Percentiles rank a stretch among this genome's conserved stretches.
phyloP scores from a whole-genome alignment of 2,329 filamentous ascomycete genomes.

The Pseudofabraea citricarpa region DNA sequence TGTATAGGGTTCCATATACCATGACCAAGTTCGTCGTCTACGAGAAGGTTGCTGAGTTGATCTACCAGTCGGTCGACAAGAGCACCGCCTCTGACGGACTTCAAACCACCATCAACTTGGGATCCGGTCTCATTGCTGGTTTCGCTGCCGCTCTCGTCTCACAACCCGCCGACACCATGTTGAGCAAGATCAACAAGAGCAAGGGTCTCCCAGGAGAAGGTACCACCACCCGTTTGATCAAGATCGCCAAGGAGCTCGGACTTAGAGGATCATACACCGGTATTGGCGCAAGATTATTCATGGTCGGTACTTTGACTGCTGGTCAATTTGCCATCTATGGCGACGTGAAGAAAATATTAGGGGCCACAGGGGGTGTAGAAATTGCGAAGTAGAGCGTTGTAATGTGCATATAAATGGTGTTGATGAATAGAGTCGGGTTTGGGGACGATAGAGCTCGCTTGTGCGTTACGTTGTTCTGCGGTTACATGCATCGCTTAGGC shows the following conservation, averaged over 20 bases:
- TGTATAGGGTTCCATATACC: constrained; percentile 82
- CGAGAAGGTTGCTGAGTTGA: constrained; percentile 77
- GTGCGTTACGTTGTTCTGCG: constrained; percentile 4
- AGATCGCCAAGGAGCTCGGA: constrained; percentile 85
- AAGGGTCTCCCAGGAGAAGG: constrained; percentile 82
- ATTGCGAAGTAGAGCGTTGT: constrained; percentile 49
- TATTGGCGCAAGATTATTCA: constrained; percentile 75
- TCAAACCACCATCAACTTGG: constrained; percentile 79
- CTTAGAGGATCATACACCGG: constrained; percentile 72
- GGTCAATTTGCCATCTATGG: constrained; percentile 90
- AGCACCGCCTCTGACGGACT: constrained; percentile 57
- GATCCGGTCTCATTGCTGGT: constrained; percentile 72
- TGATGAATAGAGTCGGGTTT: constrained; percentile 9
- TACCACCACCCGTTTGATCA: constrained; percentile 74
- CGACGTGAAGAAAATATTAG: constrained; percentile 63
- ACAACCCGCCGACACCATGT: constrained; percentile 90
- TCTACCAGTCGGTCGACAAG: constrained; percentile 70
- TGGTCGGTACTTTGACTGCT: constrained; percentile 69
- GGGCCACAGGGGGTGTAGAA: constrained; percentile 72
- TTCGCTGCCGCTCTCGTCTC: constrained; percentile 84
- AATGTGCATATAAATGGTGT: constrained; percentile 3
- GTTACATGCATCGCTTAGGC: constrained; percentile 20
- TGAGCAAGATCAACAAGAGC: constrained; percentile 95
- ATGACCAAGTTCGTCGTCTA: constrained; percentile 94
- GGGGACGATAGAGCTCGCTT: constrained; percentile 6